phyloP scores from a whole-genome alignment of 768 basidiomycete species.

The Russula sp. region DNA sequence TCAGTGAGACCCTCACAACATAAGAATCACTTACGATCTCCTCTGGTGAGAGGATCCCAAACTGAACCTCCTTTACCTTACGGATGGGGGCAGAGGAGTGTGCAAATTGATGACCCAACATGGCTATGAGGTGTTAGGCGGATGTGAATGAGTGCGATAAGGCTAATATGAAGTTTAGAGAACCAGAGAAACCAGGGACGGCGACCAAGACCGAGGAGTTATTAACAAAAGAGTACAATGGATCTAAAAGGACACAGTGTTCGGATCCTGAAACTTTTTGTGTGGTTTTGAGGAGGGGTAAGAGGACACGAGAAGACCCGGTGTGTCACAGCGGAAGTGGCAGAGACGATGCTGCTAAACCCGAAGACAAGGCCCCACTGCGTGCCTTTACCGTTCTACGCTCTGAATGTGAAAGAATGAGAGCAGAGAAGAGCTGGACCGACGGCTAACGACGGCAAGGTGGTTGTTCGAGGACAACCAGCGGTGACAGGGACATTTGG shows the following conservation, averaged over 20 bases:
- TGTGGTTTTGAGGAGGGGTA: conserved; percentile 10
- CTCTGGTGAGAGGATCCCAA: conserved; percentile 97
- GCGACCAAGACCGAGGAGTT: background rate
- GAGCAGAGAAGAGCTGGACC: background rate
- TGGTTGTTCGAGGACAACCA: conserved; percentile 21
- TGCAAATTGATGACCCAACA: conserved; percentile 88
- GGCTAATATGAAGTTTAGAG: background rate
- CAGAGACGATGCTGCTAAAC: background rate
- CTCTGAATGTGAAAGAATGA: conserved; percentile 1
- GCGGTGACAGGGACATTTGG: conserved; percentile 1
- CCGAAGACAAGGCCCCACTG: background rate
- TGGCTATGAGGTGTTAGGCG: conserved; percentile 27
- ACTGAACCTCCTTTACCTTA: conserved; percentile 96
- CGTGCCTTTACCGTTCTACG: conserved; percentile 6
- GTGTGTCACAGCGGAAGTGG: background rate
- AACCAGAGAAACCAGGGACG: background rate
- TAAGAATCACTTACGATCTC: conserved; percentile 74
- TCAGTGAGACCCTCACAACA: background rate
- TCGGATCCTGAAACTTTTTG: conserved; percentile 10
- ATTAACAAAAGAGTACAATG: conserved; percentile 2
- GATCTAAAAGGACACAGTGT: conserved; percentile 5
- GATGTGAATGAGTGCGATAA: background rate
- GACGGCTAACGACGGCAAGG: conserved; percentile 13
- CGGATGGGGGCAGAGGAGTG: conserved; percentile 91
- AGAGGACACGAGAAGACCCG: conserved; percentile 1